Evolutionary conservation across 768 basidiomycete genomes (phyloP), one percentile per base, ranked within the genome.

Genomic region (Boletellus emodensis): DNA sequence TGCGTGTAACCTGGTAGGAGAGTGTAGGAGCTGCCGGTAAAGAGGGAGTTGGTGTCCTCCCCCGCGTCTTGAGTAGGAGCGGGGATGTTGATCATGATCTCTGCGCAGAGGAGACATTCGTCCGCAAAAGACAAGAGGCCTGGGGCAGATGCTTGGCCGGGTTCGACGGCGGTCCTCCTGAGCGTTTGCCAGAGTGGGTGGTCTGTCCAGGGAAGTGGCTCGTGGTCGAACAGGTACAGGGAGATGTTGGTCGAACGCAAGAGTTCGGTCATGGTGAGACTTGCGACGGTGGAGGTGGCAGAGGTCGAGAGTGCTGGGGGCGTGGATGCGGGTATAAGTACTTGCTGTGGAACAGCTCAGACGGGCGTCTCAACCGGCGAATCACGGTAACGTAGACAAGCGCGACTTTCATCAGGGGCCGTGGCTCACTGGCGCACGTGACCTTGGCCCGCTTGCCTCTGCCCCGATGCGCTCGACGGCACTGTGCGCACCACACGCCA

Each of bases 81-180:
- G 3, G 38, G 18, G 8, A 0, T 3, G 4, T 54, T 54, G 40
- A 10, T 37, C 35, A 50, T 17, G 20, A 68, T 62, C 13, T 53
- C 42, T 18, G 67, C 61, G 13, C 50, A 68, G 28, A 70, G 46
- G 20, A 68, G 58, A 46, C 67, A 68, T 6, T 68, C 68, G 34
- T 63, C 59, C 39, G 54, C 55, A 28, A 68, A 68, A 28, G 61
- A 59, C 37, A 20, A 1, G 10, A 68, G 36, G 12, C 48, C 44
- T n/a, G 61, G 61, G 11, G 47, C 33, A 3, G 64, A 52, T 6
- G 56, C 59, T 45, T 70, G 68, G 14, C 51, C 40, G 6, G 67
- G 57, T 28, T 68, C 68, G 32, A 68, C 55, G 11, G 68, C 57
- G 4, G 52, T 59, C 20, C 40, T 53, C 44, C 38, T 57, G 10